These are phyloP conservation scores for Coriaria nepalensis DNA, from an alignment of 306 rosid species.

Conservation along the genomic window DNA sequence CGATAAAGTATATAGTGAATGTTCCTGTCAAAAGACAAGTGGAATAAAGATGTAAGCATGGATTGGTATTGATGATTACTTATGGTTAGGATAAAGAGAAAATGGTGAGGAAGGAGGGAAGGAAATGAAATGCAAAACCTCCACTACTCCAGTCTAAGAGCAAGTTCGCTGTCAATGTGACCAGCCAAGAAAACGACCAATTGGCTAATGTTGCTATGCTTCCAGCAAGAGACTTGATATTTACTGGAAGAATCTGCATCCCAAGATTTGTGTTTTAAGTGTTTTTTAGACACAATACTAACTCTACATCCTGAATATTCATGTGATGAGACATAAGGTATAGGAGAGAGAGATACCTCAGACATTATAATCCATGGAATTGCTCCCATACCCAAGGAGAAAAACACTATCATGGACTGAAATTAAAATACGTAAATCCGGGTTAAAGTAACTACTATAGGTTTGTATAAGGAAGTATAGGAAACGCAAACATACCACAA, in stretches of 20 bases:
- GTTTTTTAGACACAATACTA: not conserved
- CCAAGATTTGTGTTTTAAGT: constrained; percentile 3
- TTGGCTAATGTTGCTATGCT: constrained; percentile 91
- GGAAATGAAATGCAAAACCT: constrained; percentile 35
- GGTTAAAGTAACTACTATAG: constrained; percentile 2
- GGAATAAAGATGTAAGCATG: no score
- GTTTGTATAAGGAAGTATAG: no score
- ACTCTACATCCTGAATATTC: not conserved
- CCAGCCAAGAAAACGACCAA: constrained; percentile 60
- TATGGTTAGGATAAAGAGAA: no score
- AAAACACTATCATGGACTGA: constrained; percentile 71
- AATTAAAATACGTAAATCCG: constrained; percentile 6
- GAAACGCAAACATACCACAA: constrained; percentile 48
- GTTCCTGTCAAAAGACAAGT: constrained; percentile 50
- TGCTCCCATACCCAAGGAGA: constrained; percentile 89
- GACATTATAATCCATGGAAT: constrained; percentile 99
- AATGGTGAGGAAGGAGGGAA: not conserved
- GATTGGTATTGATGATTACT: no score
- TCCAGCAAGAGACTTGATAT: constrained; percentile 89
- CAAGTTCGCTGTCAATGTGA: constrained; percentile 77
- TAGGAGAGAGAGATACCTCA: constrained; percentile 44
- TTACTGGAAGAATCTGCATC: constrained; percentile 75
- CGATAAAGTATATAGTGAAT: constrained; percentile 55
- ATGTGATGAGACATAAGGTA: not conserved
- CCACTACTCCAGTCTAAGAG: constrained; percentile 80